These are phyloP conservation scores for Lithocarpus polystachyus DNA, from an alignment of 306 rosid genomes.

Conservation along the genomic window DNA sequence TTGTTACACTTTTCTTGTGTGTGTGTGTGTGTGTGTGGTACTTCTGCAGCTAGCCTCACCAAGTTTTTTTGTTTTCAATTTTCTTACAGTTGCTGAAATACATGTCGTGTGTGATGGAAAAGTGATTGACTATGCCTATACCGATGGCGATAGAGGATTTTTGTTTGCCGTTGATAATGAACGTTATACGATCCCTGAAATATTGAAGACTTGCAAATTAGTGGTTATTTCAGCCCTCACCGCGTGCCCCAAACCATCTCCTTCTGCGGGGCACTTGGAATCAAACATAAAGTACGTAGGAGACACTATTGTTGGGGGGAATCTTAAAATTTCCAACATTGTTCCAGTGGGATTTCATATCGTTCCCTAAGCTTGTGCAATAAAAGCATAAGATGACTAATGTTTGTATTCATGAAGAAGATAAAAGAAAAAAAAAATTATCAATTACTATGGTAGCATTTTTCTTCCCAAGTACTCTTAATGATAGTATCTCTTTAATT, in stretches of 20 bases:
- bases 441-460: too few species aligned
- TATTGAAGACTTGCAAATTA: slow-evolving; percentile 20
- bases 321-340: slow-evolving; percentile 10
- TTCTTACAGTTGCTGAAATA: slow-evolving; percentile 26
- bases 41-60: background rate
- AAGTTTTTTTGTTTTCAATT: background rate
- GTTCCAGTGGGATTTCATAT: slow-evolving; percentile 14
- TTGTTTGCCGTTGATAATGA: slow-evolving; percentile 24
- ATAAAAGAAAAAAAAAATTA: too few species aligned
- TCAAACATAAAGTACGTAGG: slow-evolving; percentile 10
- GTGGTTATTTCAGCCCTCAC: slow-evolving; percentile 31
- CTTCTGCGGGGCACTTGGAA: slow-evolving; percentile 14
- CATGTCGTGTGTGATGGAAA: slow-evolving; percentile 31
- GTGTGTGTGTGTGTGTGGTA: too few species aligned
- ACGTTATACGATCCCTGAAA: slow-evolving; percentile 1
- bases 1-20: too few species aligned
- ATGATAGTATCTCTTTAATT: too few species aligned
- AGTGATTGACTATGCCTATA: slow-evolving; percentile 20
- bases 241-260: slow-evolving; percentile 17
- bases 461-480: too few species aligned
- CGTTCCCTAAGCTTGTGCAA: background rate
- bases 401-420: too few species aligned
- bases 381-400: too few species aligned
- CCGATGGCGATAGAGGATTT: slow-evolving; percentile 20
- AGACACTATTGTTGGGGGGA: slow-evolving; percentile 15